Evolutionary conservation across 192 early-diverging fungal species (phyloP).

Genomic region (Coemansia sp.): DNA sequence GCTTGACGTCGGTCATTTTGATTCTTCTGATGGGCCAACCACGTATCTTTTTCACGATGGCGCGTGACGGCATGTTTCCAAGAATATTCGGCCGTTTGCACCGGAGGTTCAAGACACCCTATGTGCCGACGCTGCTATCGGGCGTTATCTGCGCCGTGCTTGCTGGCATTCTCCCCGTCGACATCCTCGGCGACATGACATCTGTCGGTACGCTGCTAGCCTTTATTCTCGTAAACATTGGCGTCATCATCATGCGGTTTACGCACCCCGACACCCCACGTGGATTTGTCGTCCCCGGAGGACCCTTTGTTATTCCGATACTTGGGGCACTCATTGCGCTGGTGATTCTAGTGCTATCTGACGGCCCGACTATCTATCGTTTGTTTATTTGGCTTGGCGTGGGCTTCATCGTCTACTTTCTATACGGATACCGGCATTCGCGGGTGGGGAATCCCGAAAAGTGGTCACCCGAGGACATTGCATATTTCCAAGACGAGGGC

Average conservation of each 20-base stretch:
- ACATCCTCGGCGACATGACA: slow-evolving; percentile 78
- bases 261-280: slow-evolving; percentile 66
- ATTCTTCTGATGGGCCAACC: slow-evolving; percentile 75
- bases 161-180: slow-evolving; percentile 74
- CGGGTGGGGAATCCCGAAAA: slow-evolving; percentile 56
- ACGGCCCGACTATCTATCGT: slow-evolving; percentile 63
- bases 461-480: slow-evolving; percentile 41
- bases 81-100: slow-evolving; percentile 66
- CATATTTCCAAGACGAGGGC: slow-evolving; percentile 31
- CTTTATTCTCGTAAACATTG: slow-evolving; percentile 79
- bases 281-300: slow-evolving; percentile 67
- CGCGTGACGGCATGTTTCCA: slow-evolving; percentile 83
- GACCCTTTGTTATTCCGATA: slow-evolving; percentile 63
- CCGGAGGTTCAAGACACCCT: slow-evolving; percentile 70
- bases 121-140: slow-evolving; percentile 63
- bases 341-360: slow-evolving; percentile 65
- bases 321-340: slow-evolving; percentile 58
- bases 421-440: slow-evolving; percentile 65
- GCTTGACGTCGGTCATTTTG: slow-evolving; percentile 77
- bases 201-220: slow-evolving; percentile 82
- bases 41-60: slow-evolving; percentile 86
- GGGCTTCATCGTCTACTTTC: slow-evolving; percentile 71
- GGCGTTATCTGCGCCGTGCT: slow-evolving; percentile 64
- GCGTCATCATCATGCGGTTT: slow-evolving; percentile 70
- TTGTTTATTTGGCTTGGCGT: slow-evolving; percentile 75